phyloP scores from a whole-genome alignment of 371 early-diverging fungal genomes.

The Phascolomyces articulosus region DNA sequence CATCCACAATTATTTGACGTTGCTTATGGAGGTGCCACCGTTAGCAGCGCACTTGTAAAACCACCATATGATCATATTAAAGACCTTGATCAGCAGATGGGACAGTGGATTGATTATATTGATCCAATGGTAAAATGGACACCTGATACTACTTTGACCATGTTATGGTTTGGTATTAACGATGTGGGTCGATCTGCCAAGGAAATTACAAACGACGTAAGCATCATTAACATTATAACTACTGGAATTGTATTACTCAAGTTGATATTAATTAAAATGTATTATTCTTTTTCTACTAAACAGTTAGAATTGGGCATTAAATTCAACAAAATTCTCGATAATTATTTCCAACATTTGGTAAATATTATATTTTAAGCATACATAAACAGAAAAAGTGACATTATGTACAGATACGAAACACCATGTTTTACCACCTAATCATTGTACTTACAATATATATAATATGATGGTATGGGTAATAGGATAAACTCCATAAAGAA shows the following conservation, averaged over 20 bases:
- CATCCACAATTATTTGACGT: slow-evolving; percentile 12
- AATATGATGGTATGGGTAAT: background rate
- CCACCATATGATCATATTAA: slow-evolving; percentile 7
- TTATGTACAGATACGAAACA: too few relatives aligned
- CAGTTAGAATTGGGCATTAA: slow-evolving; percentile 2
- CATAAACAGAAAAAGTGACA: too few relatives aligned
- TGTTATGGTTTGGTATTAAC: slow-evolving; percentile 19
- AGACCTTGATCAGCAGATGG: slow-evolving; percentile 10
- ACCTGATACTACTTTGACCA: slow-evolving; percentile 2
- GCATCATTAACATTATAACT: background rate
- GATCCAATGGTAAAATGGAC: slow-evolving; percentile 14
- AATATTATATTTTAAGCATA: background rate
- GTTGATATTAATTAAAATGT: too few relatives aligned
- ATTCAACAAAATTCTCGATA: slow-evolving; percentile 10
- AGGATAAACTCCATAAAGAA: slow-evolving; percentile 8
- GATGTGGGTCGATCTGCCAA: slow-evolving; percentile 2
- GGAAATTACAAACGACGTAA: background rate
- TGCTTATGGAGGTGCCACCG: slow-evolving; percentile 16
- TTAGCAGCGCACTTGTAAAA: slow-evolving; percentile 3
- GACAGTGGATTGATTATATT: slow-evolving; percentile 10
- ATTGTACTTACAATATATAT: background rate
- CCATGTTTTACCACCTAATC: too few relatives aligned
- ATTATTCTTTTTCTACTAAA: too few relatives aligned
- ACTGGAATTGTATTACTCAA: too few relatives aligned
- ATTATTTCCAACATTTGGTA: slow-evolving; percentile 8